Percentiles rank a stretch among this genome's conserved stretches.
Evolutionary conservation across 306 rosid species (phyloP).

Genomic region (Sechiopsis laciniata): DNA sequence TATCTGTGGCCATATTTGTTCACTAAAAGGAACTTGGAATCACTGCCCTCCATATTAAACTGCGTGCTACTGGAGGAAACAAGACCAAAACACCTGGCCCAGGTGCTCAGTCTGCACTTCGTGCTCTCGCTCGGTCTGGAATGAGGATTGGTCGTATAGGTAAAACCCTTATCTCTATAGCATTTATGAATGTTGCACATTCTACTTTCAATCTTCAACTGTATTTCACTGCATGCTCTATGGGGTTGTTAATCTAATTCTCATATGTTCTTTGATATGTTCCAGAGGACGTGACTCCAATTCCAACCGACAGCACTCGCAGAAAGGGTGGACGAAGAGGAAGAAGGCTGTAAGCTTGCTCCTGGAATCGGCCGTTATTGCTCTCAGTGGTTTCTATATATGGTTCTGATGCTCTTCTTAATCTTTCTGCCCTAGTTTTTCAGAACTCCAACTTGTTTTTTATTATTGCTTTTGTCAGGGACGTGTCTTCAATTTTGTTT

Average conservation of each 20-base stretch:
- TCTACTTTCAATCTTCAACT: neutral
- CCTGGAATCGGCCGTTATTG: neutral
- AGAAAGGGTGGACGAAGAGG: slow-evolving; percentile 56
- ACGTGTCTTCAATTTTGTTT: neutral
- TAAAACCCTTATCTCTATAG: slow-evolving; percentile 2
- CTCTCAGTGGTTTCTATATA: neutral
- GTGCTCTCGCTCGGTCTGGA: slow-evolving; percentile 69
- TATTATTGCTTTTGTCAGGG: slow-evolving; percentile 7
- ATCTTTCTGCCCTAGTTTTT: slow-evolving; percentile 9
- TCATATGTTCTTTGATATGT: neutral
- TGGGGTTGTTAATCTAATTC: too few species aligned
- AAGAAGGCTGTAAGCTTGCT: slow-evolving; percentile 36
- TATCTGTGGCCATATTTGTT: neutral
- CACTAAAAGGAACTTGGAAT: slow-evolving; percentile 54
- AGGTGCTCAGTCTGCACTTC: slow-evolving; percentile 71
- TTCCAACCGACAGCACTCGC: slow-evolving; percentile 53
- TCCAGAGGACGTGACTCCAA: slow-evolving; percentile 54
- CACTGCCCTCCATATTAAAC: slow-evolving; percentile 63
- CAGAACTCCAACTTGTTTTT: slow-evolving; percentile 20
- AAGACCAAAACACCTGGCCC: slow-evolving; percentile 73
- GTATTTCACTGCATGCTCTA: neutral
- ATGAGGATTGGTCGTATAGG: slow-evolving; percentile 76
- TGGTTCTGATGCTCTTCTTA: slow-evolving; percentile 17
- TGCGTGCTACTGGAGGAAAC: slow-evolving; percentile 71
- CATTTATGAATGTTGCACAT: neutral